phyloP scores from a whole-genome alignment of 495 filamentous ascomycete species.

The Hypomontagnella submonticulosa region DNA sequence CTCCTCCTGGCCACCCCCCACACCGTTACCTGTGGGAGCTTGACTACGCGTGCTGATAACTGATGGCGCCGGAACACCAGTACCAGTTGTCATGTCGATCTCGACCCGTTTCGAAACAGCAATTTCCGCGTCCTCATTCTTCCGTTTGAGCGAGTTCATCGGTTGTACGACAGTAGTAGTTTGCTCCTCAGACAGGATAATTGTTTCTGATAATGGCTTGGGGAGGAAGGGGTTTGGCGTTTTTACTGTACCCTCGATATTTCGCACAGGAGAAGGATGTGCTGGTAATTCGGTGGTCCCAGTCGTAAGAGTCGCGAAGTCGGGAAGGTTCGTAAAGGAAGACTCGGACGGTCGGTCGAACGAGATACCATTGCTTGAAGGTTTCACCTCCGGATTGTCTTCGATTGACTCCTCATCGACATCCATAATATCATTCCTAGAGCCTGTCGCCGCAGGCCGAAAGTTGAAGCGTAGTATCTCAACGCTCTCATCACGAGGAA shows the following conservation, averaged over 20 bases:
- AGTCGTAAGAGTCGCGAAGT: not conserved
- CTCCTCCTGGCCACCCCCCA: not conserved
- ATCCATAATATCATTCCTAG: slow-evolving; percentile 34
- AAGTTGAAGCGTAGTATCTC: slow-evolving; percentile 73
- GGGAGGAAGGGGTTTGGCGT: slow-evolving; percentile 33
- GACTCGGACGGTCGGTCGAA: slow-evolving; percentile 33
- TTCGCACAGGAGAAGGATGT: not conserved
- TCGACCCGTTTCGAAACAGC: slow-evolving; percentile 43
- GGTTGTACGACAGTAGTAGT: slow-evolving; percentile 21
- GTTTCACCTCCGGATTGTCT: slow-evolving; percentile 33
- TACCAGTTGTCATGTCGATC: slow-evolving; percentile 27
- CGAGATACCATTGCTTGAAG: slow-evolving; percentile 27
- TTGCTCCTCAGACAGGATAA: slow-evolving; percentile 32
- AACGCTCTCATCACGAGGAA: slow-evolving; percentile 68
- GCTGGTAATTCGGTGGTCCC: slow-evolving; percentile 7
- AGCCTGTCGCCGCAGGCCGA: slow-evolving; percentile 61
- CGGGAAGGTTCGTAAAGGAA: slow-evolving; percentile 2
- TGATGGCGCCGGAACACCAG: not conserved
- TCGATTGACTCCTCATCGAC: slow-evolving; percentile 39
- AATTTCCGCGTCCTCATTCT: slow-evolving; percentile 49
- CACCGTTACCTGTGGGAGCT: slow-evolving; percentile 1
- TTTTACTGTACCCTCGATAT: slow-evolving; percentile 5
- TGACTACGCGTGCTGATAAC: slow-evolving; percentile 14
- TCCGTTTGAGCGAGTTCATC: slow-evolving; percentile 54
- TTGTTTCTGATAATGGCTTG: slow-evolving; percentile 28